Base-by-base conservation (phyloP, 1,284 basidiomycete genomes). In the Phaffia rhodozyma region DNA sequence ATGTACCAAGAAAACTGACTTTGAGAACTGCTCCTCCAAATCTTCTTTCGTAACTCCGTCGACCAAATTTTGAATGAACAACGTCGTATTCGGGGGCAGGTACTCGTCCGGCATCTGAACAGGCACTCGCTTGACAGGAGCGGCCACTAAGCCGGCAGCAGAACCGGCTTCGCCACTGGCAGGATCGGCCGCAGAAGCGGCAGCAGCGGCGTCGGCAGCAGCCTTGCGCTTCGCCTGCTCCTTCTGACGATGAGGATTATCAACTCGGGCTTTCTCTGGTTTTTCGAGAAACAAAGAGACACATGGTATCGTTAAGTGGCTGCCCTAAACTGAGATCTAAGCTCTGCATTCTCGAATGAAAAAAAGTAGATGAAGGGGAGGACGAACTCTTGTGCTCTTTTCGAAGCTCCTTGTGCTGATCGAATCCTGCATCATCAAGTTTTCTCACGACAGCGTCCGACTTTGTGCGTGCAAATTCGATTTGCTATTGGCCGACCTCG, bases 31-130 rank as follows among this genome's bases (percentile, higher is more conserved):
- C 1, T 84, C 83, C 74, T 86, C 84, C 68, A 97, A 85, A 71
- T 90, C 86, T 62, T 93, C 91, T 73, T 93, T 91, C 61, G 86
- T 90, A 69, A 78, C 86, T 71, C 91, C 89, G 60, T 78, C 77
- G n/a, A 91, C 91, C 34, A 96, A 80, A 75, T 96, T 96, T 78
- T 99, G 94, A 68, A 98, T 75, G 82, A 99, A 99, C 63, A 99
- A 83, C 77, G 97, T 94, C 75, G 92, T 92, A 86, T 99, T 98
- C 38, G 94, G 94, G 4, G 96, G 96, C 9, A 98, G 83, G 77
- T 98, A 98, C 76, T 98, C 94, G 86, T 99, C 94, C 38, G 96
- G 93, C 89, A 96, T 93, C 74, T 91, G 89, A 68, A 97, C 86
- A 69, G 85, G 83, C 43, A 87, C 71, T 64, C 73, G 72, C 68